These are phyloP conservation scores for Magnolia kwangsiensis DNA, from an alignment of 164 flowering plant species.

Conservation along the genomic window DNA sequence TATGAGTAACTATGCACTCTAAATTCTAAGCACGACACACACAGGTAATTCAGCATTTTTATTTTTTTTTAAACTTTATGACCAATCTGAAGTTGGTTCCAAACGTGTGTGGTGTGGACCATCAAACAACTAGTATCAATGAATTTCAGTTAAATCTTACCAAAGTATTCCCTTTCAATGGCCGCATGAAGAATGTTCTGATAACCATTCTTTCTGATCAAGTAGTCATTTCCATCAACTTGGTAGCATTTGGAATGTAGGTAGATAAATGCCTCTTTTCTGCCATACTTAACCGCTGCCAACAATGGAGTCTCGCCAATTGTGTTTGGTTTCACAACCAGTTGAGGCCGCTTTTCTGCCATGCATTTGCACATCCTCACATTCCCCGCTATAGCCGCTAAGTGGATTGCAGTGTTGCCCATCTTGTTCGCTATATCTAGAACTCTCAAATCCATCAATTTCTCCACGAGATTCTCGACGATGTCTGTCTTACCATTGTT, in stretches of 20 bases:
- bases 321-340: background rate
- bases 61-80: no score
- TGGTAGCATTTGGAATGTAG: background rate
- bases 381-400: slow-evolving; percentile 21
- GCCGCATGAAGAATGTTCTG: slow-evolving; percentile 21
- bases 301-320: slow-evolving; percentile 21
- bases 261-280: slow-evolving; percentile 10
- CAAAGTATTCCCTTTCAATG: slow-evolving; percentile 16
- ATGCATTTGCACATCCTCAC: slow-evolving; percentile 14
- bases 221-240: background rate
- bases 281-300: slow-evolving; percentile 17
- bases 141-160: slow-evolving; percentile 1
- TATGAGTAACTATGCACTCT: no score
- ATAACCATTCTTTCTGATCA: slow-evolving; percentile 15
- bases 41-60: no score
- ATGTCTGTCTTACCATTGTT: slow-evolving; percentile 10
- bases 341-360: background rate
- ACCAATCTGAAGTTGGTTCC: no score
- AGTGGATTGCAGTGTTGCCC: slow-evolving; percentile 20
- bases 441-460: background rate
- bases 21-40: no score
- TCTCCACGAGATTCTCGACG: slow-evolving; percentile 9
- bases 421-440: slow-evolving; percentile 8
- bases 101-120: no score
- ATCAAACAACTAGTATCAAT: no score